Percentiles rank a stretch among this genome's conserved stretches.
Conservation (phyloP, 2,329 filamentous ascomycete species). For the Simplicillium aogashimaense region DNA sequence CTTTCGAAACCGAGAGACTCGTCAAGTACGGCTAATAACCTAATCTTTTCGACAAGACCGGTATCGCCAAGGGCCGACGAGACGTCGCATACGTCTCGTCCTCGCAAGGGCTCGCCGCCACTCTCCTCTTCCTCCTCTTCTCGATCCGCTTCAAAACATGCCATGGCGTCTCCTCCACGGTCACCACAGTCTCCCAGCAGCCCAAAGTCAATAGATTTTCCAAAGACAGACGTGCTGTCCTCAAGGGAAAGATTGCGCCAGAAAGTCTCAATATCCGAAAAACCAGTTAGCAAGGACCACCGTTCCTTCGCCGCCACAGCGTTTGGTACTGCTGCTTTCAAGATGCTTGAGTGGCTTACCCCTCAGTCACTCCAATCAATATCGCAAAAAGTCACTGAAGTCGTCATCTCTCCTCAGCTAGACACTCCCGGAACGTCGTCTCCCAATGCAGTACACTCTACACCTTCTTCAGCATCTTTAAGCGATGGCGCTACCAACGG, state of each 20-base stretch:
- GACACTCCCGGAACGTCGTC: neutral
- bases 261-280: conserved; percentile 21
- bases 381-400: conserved; percentile 21
- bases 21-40: conserved; percentile 34
- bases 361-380: conserved; percentile 44
- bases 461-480: no score
- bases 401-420: neutral
- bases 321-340: conserved; percentile 56
- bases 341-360: conserved; percentile 63
- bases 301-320: conserved; percentile 52
- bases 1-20: conserved; percentile 28
- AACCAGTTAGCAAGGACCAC: conserved; percentile 41
- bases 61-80: conserved; percentile 1
- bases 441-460: no score
- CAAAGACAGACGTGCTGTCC: no score
- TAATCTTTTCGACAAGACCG: conserved; percentile 27
- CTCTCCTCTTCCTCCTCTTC: no score
- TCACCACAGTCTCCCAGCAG: neutral
- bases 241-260: no score
- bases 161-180: no score
- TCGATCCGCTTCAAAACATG: no score
- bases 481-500: no score
- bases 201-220: no score
- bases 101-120: no score
- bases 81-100: neutral